These are phyloP conservation scores for Drechslera avenae DNA, from an alignment of 2,329 filamentous ascomycete genomes.

Conservation along the genomic window DNA sequence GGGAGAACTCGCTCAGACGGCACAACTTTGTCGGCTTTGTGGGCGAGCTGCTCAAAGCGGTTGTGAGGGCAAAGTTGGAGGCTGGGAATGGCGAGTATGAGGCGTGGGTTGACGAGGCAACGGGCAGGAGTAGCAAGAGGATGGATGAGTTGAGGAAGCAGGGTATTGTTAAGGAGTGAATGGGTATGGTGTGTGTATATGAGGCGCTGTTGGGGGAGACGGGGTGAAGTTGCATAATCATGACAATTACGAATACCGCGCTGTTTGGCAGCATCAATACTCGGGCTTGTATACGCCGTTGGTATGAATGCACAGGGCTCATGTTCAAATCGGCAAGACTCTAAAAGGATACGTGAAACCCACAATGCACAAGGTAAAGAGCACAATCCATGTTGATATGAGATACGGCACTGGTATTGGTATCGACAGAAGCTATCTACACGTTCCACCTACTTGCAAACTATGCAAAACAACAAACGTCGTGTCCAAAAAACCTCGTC, in stretches of 20 bases:
- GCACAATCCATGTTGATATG: no score
- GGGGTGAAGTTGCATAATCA: neutral
- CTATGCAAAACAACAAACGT: no score
- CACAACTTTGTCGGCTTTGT: slow-evolving; percentile 98
- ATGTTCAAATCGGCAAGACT: no score
- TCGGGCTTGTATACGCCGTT: neutral
- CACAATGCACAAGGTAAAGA: no score
- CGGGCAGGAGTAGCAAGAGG: slow-evolving; percentile 60
- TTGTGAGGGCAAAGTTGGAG: slow-evolving; percentile 74
- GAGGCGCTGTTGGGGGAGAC: neutral
- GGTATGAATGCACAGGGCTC: neutral
- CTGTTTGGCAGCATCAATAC: neutral
- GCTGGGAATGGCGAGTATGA: slow-evolving; percentile 70
- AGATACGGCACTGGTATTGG: neutral
- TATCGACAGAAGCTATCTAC: neutral
- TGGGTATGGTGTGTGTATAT: neutral
- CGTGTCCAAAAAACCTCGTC: no score
- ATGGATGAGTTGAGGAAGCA: slow-evolving; percentile 53
- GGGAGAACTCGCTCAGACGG: slow-evolving; percentile 88
- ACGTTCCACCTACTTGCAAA: no score
- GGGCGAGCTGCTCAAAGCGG: slow-evolving; percentile 85
- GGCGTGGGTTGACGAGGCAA: slow-evolving; percentile 72
- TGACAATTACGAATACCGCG: slow-evolving; percentile 1
- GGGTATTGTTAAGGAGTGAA: slow-evolving; percentile 31
- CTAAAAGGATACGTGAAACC: no score